Conservation (phyloP, 139 green algal species). For the Pleodorina starrii region DNA sequence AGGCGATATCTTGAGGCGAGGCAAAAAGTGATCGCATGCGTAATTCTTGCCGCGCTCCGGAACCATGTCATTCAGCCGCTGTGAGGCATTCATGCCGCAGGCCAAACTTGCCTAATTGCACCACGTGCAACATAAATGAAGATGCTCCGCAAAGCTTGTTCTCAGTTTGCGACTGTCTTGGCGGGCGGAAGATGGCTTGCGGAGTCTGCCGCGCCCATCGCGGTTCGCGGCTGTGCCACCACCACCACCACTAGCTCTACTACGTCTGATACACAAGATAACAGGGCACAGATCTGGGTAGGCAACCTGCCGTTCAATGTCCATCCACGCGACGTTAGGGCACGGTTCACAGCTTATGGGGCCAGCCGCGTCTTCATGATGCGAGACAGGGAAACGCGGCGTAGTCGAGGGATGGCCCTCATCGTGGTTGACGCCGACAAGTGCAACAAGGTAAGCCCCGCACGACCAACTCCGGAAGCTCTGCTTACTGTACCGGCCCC, state of each 20-base stretch:
- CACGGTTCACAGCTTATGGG: not conserved
- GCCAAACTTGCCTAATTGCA: not conserved
- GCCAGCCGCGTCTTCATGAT: not conserved
- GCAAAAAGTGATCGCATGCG: too few relatives aligned
- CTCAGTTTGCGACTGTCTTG: not conserved
- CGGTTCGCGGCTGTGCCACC: not conserved
- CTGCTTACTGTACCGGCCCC: too few relatives aligned
- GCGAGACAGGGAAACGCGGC: not conserved
- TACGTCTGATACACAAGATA: not conserved
- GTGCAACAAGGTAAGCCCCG: not conserved
- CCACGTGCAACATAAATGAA: not conserved
- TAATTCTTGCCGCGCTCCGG: too few relatives aligned
- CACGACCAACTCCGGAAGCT: too few relatives aligned
- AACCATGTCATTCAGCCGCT: too few relatives aligned
- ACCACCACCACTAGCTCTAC: not conserved
- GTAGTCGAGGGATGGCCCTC: not conserved
- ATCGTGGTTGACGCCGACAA: conserved; percentile 1
- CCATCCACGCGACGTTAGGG: not conserved
- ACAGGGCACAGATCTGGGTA: conserved; percentile 10
- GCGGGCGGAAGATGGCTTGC: not conserved
- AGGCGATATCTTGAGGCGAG: too few relatives aligned
- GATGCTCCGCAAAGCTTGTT: not conserved
- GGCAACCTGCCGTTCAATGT: not conserved
- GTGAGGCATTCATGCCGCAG: not conserved
- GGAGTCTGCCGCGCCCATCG: not conserved